Conservation (phyloP, 768 basidiomycete species). For the Lentinula guzmanii region DNA sequence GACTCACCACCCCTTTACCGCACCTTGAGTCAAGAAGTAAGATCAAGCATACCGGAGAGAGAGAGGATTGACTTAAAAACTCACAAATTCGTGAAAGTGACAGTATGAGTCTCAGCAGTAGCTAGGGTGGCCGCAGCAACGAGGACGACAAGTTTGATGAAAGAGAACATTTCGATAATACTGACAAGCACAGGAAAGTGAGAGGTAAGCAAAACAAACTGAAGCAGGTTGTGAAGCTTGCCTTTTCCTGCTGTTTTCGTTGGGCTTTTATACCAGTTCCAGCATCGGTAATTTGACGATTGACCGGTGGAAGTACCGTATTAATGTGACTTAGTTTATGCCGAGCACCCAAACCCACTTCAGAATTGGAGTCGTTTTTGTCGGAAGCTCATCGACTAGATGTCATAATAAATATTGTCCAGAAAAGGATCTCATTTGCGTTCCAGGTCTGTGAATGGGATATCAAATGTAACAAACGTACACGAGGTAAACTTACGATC, state of each 20-base stretch:
- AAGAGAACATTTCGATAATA: neutral
- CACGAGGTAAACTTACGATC: too few species aligned
- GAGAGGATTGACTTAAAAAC: neutral
- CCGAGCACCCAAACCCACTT: too few species aligned
- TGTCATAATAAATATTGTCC: too few species aligned
- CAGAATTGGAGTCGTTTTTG: too few species aligned
- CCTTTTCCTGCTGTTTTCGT: neutral
- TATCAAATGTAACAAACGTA: too few species aligned
- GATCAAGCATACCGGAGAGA: too few species aligned
- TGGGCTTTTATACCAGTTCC: neutral
- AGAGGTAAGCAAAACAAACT: neutral
- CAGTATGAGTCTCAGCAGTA: constrained; percentile 4
- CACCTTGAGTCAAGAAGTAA: neutral
- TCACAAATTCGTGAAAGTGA: constrained; percentile 1
- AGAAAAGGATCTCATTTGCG: too few species aligned
- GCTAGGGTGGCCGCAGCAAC: neutral
- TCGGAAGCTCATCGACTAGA: too few species aligned
- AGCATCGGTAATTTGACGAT: neutral
- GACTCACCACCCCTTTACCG: neutral
- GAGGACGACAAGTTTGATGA: neutral
- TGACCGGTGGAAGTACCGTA: neutral
- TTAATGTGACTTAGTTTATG: too few species aligned
- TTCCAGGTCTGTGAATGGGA: too few species aligned
- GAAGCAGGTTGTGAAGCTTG: neutral
- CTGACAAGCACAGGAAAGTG: neutral